Percentiles rank a stretch among this genome's conserved stretches.
These are phyloP conservation scores for Globisporangium camurandrum DNA, from an alignment of 352 stramenopile genomes.

Conservation along the genomic window DNA sequence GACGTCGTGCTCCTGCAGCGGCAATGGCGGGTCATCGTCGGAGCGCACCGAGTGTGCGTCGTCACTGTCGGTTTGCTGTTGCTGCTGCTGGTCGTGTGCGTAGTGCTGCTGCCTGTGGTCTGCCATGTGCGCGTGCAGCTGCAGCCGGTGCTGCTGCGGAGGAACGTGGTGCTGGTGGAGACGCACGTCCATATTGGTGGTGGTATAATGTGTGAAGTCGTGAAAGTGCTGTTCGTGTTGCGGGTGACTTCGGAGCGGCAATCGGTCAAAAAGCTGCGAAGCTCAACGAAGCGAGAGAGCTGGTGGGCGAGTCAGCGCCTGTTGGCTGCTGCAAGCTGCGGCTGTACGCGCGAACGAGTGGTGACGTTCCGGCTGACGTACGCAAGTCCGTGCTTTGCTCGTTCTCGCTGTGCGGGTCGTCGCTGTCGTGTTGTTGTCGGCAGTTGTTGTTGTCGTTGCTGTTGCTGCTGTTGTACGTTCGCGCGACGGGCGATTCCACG, in stretches of 20 bases:
- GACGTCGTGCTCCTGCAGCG: conserved; percentile 13
- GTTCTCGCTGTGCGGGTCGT: no score
- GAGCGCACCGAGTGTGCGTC: conserved; percentile 15
- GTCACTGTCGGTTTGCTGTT: conserved; percentile 7
- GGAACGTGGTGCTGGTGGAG: neutral
- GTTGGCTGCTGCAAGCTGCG: no score
- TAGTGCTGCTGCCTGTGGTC: neutral
- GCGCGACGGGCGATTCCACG: no score
- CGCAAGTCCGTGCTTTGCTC: no score
- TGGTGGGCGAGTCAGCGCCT: conserved; percentile 1
- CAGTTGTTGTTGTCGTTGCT: no score
- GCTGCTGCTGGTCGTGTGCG: conserved; percentile 3
- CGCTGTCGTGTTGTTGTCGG: no score
- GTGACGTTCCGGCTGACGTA: no score
- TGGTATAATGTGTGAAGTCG: neutral
- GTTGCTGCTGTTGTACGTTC: no score
- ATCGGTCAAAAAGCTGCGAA: no score
- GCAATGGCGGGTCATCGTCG: conserved; percentile 7
- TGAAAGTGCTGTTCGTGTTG: neutral
- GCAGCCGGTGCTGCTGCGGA: neutral
- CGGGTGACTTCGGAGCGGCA: no score
- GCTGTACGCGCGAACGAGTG: no score
- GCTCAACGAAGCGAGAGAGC: neutral
- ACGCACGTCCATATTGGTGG: neutral
- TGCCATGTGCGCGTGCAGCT: conserved; percentile 3